Base-by-base conservation (phyloP, 805 yeast species). In the Candida sakaeoensis region DNA sequence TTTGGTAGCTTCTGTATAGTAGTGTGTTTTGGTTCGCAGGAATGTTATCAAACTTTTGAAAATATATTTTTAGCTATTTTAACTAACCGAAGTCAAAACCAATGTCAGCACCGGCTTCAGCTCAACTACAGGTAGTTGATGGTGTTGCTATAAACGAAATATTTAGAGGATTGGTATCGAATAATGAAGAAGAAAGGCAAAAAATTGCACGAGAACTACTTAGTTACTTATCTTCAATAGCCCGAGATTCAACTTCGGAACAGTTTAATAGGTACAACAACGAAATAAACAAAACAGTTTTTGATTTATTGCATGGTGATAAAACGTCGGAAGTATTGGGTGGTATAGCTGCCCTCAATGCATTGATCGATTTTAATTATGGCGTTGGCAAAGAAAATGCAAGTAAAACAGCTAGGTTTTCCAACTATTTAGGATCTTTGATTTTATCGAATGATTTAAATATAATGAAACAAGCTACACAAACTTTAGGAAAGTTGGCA, bases 261-360 rank as follows among this genome's bases (percentile, higher is more conserved):
- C 91, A 85, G 51, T 79, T 87, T 50, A 78, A 85, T 46, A 65
- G 89, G 26, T 86, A 85, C 60, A 86, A 84, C 58, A 87, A 85
- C 56, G 90, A 83, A 43, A 82, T 91, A 46, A 89, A 91, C 65
- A 85, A 86, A 53, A 80, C 84, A 46, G 85, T 93, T 14, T 89
- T 88, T 57, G 96, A 86, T 54, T 70, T 89, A 38, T 79, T 88
- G 36, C 88, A 87, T 51, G 80, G 90, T 4, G 72, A 80, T 7
- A 91, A 85, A 48, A 63, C 80, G 5, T 60, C 72, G 21, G 89
- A 85, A 47, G 81, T 86, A 46, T 70, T 90, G 26, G 98, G 97
- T 14, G 98, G 96, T 31, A 82, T 91, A 23, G 76, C 88, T 16
- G 97, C 97, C 9, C 84, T 91, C 41, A 93, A 87, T 59, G 80